These are phyloP conservation scores for Arxiozyma slooffiae DNA, from an alignment of 1,139 yeast species.

Conservation along the genomic window DNA sequence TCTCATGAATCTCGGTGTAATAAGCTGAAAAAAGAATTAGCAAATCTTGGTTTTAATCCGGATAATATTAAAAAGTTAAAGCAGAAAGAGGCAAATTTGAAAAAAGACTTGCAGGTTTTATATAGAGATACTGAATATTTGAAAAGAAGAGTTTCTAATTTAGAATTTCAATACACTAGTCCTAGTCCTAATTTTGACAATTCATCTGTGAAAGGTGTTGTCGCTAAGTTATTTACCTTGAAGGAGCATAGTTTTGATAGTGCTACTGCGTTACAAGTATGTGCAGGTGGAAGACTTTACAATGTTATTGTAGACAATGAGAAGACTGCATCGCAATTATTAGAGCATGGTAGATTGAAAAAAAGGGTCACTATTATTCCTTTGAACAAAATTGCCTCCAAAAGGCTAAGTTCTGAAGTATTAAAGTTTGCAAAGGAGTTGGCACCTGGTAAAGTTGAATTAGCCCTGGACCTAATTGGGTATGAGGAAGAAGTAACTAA, in stretches of 20 bases:
- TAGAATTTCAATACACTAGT: constrained; percentile 64
- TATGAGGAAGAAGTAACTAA: constrained; percentile 58
- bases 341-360: constrained; percentile 67
- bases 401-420: constrained; percentile 37
- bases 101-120: constrained; percentile 36
- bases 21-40: constrained; percentile 38
- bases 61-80: constrained; percentile 39
- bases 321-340: constrained; percentile 66
- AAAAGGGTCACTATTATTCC: constrained; percentile 90
- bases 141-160: constrained; percentile 56
- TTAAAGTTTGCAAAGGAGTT: constrained; percentile 50
- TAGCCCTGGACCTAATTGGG: constrained; percentile 72
- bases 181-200: constrained; percentile 57
- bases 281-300: constrained; percentile 88
- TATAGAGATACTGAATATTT: constrained; percentile 45
- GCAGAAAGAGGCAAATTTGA: constrained; percentile 34
- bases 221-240: constrained; percentile 72
- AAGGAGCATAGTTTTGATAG: constrained; percentile 49
- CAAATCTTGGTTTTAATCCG: constrained; percentile 53
- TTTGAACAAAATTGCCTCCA: constrained; percentile 67
- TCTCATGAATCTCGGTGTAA: constrained; percentile 35
- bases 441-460: constrained; percentile 69
- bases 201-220: constrained; percentile 69
- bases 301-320: constrained; percentile 89
- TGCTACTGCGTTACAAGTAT: constrained; percentile 79